Conservation (phyloP, 495 filamentous ascomycete species). For the Chaetomium cochliodes region DNA sequence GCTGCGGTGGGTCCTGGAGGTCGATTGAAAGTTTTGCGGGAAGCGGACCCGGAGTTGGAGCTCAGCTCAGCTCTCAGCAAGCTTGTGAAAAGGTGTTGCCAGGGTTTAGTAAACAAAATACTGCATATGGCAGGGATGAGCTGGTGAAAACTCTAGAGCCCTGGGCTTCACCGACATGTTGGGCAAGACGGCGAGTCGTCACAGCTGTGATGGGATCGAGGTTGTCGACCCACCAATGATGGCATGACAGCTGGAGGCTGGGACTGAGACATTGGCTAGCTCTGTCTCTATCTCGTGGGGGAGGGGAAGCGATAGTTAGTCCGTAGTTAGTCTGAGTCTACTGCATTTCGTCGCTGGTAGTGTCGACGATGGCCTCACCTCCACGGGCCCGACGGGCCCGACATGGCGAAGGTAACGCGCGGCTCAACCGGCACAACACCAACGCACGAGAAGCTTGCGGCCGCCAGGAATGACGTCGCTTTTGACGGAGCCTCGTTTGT, state of each 20-base stretch:
- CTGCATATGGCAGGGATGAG: neutral
- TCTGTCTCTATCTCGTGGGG: neutral
- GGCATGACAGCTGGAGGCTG: neutral
- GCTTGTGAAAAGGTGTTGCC: neutral
- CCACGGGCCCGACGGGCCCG: too few relatives aligned
- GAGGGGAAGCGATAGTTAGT: too few relatives aligned
- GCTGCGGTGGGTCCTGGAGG: neutral
- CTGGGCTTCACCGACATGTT: slow-evolving; percentile 6
- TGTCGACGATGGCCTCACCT: neutral
- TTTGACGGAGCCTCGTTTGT: too few relatives aligned
- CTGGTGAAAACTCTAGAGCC: neutral
- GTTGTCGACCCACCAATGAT: neutral
- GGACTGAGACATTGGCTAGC: slow-evolving; percentile 4
- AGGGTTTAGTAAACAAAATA: neutral
- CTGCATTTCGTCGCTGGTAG: neutral
- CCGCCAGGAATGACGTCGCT: neutral
- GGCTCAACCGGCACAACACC: too few relatives aligned
- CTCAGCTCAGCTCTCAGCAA: too few relatives aligned
- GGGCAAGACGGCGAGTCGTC: neutral
- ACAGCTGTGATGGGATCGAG: neutral
- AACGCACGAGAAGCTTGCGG: neutral
- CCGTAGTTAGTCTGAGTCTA: neutral
- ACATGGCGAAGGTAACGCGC: neutral
- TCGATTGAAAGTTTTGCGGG: neutral
- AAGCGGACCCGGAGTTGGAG: neutral